phyloP scores from a whole-genome alignment of 345 rosid species.

The Xanthoceras sorbifolium region DNA sequence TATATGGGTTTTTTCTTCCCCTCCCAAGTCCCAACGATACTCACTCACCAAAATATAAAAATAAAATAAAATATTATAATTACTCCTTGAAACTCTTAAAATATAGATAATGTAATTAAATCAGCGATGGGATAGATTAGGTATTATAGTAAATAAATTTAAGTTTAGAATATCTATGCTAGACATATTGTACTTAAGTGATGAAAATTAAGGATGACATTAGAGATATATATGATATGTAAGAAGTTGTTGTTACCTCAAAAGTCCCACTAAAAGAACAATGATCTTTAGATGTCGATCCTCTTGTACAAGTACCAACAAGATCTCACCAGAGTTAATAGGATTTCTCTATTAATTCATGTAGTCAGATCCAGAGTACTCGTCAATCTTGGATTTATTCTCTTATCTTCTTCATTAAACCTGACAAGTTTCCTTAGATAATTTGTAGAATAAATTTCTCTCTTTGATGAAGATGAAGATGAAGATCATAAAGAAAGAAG shows the following conservation, averaged over 20 bases:
- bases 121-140: neutral
- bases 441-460: conserved; percentile 4
- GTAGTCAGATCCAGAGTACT: conserved; percentile 49
- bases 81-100: neutral
- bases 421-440: neutral
- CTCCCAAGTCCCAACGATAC: neutral
- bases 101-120: neutral
- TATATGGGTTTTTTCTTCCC: neutral
- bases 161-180: too few species aligned
- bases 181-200: too few species aligned
- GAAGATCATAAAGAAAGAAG: conserved; percentile 38
- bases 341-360: conserved; percentile 27
- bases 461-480: conserved; percentile 26
- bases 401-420: conserved; percentile 16
- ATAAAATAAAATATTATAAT: neutral
- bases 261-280: neutral
- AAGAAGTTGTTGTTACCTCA: neutral
- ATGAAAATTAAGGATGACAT: too few species aligned
- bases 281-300: conserved; percentile 1
- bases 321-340: conserved; percentile 44
- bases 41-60: neutral
- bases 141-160: neutral
- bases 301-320: conserved; percentile 47
- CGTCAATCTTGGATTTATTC: conserved; percentile 22
- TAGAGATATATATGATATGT: neutral